Conservation (phyloP, 257 asterid genomes). For the Jacaranda mimosifolia region DNA sequence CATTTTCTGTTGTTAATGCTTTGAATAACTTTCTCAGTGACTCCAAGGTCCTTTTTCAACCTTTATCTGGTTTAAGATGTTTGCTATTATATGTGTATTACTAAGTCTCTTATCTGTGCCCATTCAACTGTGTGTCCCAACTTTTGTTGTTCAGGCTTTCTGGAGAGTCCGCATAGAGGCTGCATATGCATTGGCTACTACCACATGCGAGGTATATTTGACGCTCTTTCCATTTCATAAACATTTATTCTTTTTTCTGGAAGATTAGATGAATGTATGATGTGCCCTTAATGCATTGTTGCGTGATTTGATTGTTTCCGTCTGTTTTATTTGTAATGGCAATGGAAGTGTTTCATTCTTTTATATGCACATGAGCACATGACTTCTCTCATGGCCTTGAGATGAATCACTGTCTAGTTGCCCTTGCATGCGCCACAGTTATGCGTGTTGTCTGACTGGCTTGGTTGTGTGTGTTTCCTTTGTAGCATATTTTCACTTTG, state of each 20-base stretch:
- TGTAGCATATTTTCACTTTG: background rate
- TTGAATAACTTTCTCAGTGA: slow-evolving; percentile 83
- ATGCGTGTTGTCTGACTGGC: background rate
- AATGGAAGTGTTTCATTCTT: slow-evolving; percentile 1
- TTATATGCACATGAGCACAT: slow-evolving; percentile 8
- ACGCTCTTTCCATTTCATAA: slow-evolving; percentile 26
- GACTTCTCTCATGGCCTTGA: slow-evolving; percentile 24
- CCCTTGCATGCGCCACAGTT: slow-evolving; percentile 10
- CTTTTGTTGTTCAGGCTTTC: slow-evolving; percentile 67
- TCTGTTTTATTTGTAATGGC: slow-evolving; percentile 1
- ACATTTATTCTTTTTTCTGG: slow-evolving; percentile 19
- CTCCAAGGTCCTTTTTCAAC: slow-evolving; percentile 75
- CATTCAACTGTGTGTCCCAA: slow-evolving; percentile 33
- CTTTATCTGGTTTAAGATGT: slow-evolving; percentile 16
- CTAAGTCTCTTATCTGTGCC: slow-evolving; percentile 21
- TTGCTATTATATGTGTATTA: slow-evolving; percentile 12
- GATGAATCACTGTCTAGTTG: slow-evolving; percentile 25
- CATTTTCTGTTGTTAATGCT: slow-evolving; percentile 85
- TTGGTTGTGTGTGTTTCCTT: background rate
- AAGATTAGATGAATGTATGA: slow-evolving; percentile 18
- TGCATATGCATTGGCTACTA: slow-evolving; percentile 90
- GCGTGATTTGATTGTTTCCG: slow-evolving; percentile 18
- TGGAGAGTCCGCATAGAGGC: slow-evolving; percentile 98
- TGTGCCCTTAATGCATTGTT: slow-evolving; percentile 5
- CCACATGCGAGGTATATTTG: slow-evolving; percentile 81